These are phyloP conservation scores for Penicillium egyptiacum DNA, from an alignment of 495 filamentous ascomycete genomes.

Conservation along the genomic window DNA sequence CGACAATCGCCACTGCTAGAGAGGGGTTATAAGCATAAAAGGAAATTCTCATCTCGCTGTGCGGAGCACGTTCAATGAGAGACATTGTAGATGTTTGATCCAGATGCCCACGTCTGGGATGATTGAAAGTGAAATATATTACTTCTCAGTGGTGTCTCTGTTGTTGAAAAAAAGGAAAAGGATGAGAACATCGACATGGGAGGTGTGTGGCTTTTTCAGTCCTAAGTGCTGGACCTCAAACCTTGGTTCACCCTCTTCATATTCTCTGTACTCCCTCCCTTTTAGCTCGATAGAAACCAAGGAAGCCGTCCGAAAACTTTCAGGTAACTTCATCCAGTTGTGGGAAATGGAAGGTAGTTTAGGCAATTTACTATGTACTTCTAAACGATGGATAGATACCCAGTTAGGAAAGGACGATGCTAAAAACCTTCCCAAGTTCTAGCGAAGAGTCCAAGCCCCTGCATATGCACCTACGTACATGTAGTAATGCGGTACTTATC, in stretches of 20 bases:
- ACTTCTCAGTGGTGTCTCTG: background rate
- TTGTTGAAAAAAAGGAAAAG: background rate
- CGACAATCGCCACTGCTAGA: slow-evolving; percentile 46
- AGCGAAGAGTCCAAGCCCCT: background rate
- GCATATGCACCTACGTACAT: too few relatives aligned
- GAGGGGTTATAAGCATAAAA: slow-evolving; percentile 53
- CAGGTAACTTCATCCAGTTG: background rate
- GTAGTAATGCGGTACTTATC: background rate
- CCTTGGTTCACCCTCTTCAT: background rate
- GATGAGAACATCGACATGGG: background rate
- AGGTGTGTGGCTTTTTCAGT: background rate
- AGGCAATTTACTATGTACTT: background rate
- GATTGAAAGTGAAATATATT: background rate
- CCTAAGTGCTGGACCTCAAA: background rate
- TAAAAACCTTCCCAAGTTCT: background rate
- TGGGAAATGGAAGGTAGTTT: background rate
- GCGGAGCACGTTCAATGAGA: background rate
- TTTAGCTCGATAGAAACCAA: background rate
- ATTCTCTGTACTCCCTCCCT: background rate
- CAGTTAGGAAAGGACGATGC: background rate
- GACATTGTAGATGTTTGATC: background rate
- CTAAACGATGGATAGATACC: background rate
- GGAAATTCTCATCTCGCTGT: background rate
- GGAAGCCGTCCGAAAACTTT: background rate
- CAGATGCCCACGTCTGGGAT: background rate